phyloP scores from a whole-genome alignment of 2,329 filamentous ascomycete genomes.

The Nemania sp. region DNA sequence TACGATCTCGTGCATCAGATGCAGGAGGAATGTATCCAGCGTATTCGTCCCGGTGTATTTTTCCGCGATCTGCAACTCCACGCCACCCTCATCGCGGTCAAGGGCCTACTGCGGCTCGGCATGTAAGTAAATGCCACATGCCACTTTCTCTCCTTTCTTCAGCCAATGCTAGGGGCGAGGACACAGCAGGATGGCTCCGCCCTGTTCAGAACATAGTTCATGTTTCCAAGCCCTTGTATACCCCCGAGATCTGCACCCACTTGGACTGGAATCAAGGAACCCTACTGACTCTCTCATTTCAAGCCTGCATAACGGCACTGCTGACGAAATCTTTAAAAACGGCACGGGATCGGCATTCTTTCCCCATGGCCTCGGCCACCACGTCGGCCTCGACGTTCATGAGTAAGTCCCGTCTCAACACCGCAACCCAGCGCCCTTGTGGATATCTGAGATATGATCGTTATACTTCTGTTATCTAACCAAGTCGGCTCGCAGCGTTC shows the following conservation, averaged over 20 bases:
- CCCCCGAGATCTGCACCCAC: neutral
- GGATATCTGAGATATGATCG: neutral
- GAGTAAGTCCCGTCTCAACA: conserved; percentile 45
- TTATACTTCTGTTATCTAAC: neutral
- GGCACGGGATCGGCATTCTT: conserved; percentile 67
- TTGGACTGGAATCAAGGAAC: neutral
- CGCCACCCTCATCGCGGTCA: conserved; percentile 73
- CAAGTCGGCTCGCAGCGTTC: conserved; percentile 30
- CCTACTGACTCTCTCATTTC: neutral
- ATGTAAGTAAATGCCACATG: conserved; percentile 46
- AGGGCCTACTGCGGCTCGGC: conserved; percentile 71
- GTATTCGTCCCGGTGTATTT: conserved; percentile 68
- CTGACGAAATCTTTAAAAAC: conserved; percentile 55
- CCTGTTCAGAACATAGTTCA: neutral
- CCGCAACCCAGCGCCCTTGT: neutral
- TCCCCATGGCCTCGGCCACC: conserved; percentile 68
- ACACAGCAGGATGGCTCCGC: neutral
- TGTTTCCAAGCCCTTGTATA: neutral
- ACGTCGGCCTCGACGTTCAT: conserved; percentile 68
- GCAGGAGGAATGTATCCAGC: conserved; percentile 74
- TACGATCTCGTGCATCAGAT: conserved; percentile 80
- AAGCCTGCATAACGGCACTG: conserved; percentile 61
- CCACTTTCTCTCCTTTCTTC: neutral
- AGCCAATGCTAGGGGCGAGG: neutral
- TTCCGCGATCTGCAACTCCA: conserved; percentile 75